A percentile compares a stretch with the other conserved stretches of the same genome.
Evolutionary conservation across 2,329 filamentous ascomycete species (phyloP).

Genomic region (Pseudogymnoascus sp.): DNA sequence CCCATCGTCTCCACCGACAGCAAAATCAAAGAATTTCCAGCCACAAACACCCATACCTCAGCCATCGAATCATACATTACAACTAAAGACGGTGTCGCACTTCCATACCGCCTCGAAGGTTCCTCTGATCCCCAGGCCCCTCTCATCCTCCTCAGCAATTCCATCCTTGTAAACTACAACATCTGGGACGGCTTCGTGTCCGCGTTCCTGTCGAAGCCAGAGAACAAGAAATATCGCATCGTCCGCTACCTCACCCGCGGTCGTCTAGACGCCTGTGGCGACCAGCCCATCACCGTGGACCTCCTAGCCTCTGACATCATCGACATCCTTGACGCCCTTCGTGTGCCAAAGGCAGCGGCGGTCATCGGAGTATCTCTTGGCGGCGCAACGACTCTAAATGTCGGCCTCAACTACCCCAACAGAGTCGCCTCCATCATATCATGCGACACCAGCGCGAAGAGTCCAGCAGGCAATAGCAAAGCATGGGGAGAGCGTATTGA

Average conservation of each 20-base stretch:
- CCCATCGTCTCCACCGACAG: conserved; percentile 10
- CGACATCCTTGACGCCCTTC: conserved; percentile 57
- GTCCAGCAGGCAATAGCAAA: conserved; percentile 64
- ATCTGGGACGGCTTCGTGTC: conserved; percentile 73
- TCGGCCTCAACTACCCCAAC: conserved; percentile 57
- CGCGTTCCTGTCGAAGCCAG: conserved; percentile 21
- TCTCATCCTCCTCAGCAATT: conserved; percentile 69
- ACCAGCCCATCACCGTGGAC: conserved; percentile 32
- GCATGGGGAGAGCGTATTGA: conserved; percentile 73
- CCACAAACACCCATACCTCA: conserved; percentile 36
- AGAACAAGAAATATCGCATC: conserved; percentile 50
- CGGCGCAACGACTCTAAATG: conserved; percentile 67
- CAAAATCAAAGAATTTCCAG: conserved; percentile 33
- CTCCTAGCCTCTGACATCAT: conserved; percentile 60
- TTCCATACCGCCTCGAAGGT: conserved; percentile 72
- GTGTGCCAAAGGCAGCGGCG: conserved; percentile 56
- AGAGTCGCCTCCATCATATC: conserved; percentile 55
- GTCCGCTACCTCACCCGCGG: conserved; percentile 73
- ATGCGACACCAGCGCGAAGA: conserved; percentile 70
- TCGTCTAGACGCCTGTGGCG: conserved; percentile 16
- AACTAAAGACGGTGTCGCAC: conserved; percentile 55
- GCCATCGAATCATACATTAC: conserved; percentile 61
- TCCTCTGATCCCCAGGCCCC: conserved; percentile 58
- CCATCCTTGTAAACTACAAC: conserved; percentile 64
- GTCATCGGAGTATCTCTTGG: conserved; percentile 75